Evolutionary conservation across 257 asterid genomes (phyloP), one percentile per base, ranked within the genome.

Genomic region (Solanum commersonii): DNA sequence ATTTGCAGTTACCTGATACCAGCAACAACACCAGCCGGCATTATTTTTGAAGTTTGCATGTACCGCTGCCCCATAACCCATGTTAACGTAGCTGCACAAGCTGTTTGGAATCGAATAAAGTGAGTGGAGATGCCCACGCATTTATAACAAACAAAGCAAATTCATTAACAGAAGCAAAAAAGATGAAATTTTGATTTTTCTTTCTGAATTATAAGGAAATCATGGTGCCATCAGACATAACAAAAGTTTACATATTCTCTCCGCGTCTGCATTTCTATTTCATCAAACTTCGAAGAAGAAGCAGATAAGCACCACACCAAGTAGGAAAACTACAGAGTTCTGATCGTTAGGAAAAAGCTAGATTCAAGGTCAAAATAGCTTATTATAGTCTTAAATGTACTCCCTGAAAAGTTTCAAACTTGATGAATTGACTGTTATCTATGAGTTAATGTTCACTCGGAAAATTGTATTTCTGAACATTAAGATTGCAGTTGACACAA

Each of bases 1-100:
- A 22, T 35, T 79, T 4, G 88, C 33, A 82, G 73, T 90, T 94
- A 96, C 99, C 99, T 97, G 92, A 97, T 89, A 70, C 95, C 99
- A 60, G 98, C 98, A 92, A 97, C 95, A 18, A 96, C 40, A 73
- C 99, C 99, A 87, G 99, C 98, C 1, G 99, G 99, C 99, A 97
- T 97, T 87, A 97, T 91, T 88, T 96, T 97, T 59, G 96, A 91
- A 59, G 98, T 95, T 89, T 90, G 91, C 92, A 93, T 60, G 93
- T 96, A 97, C 27, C 99, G 94, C 71, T 93, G 94, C 44, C 95
- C 95, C 99, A 97, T 97, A 87, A 94, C 91, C 93, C 91, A 96
- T 16, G 99, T 93, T 49, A 97, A 92, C 14, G 81, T 9, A 33
- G 94, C 96, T 81, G 99, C 98, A 91, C 94, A 87, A 85, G 88